These are phyloP conservation scores for Fusarium vanettenii DNA, from an alignment of 2,329 filamentous ascomycete species.

Conservation along the genomic window DNA sequence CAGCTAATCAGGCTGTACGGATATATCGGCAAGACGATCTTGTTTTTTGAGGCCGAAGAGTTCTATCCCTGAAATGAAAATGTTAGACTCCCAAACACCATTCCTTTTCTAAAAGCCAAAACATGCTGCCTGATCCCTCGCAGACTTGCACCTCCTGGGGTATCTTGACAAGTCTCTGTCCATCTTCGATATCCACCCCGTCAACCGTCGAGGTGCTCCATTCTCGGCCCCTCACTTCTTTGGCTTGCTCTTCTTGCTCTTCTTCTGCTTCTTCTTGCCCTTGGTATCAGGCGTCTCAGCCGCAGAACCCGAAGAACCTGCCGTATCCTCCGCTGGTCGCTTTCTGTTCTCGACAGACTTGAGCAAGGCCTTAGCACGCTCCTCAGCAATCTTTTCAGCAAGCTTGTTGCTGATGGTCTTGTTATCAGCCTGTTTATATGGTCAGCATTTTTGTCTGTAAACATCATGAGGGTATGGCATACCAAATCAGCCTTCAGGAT, in stretches of 20 bases:
- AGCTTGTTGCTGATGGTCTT: constrained; percentile 64
- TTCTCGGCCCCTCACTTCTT: constrained; percentile 34
- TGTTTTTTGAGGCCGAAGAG: background rate
- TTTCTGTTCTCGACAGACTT: constrained; percentile 60
- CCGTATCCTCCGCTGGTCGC: constrained; percentile 51
- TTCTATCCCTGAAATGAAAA: background rate
- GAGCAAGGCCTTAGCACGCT: constrained; percentile 63
- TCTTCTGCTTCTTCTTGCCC: constrained; percentile 49
- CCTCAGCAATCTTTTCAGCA: constrained; percentile 67
- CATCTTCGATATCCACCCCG: background rate
- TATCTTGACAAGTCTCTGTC: constrained; percentile 18
- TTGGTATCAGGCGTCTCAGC: constrained; percentile 36
- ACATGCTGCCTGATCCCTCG: background rate
- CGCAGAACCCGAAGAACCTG: constrained; percentile 35
- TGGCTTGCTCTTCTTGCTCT: constrained; percentile 47
- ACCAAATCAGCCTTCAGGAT: constrained; percentile 87
- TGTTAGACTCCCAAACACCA: constrained; percentile 23
- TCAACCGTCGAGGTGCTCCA: background rate
- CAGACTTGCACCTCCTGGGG: constrained; percentile 7
- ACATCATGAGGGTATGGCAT: constrained; percentile 21
- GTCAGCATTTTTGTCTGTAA: constrained; percentile 26
- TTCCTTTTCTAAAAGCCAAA: constrained; percentile 21
- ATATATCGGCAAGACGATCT: background rate
- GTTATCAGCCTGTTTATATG: constrained; percentile 57
- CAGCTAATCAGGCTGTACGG: background rate